These are phyloP conservation scores for Penicillium sp. DNA, from an alignment of 2,329 filamentous ascomycete species.

Conservation along the genomic window DNA sequence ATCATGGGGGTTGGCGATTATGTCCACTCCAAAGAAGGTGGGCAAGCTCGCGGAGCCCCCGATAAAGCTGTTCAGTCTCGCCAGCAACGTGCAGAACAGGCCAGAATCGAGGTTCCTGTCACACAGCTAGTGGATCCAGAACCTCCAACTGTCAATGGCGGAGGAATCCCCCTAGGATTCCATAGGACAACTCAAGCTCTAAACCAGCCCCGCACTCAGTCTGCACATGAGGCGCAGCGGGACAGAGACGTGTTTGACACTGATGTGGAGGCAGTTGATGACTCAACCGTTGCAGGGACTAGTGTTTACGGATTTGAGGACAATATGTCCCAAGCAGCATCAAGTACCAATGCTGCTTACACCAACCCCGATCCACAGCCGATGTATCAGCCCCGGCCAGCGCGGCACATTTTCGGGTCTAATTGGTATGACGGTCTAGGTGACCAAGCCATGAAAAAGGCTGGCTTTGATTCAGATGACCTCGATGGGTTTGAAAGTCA, in stretches of 20 bases:
- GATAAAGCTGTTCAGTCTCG: constrained; percentile 30
- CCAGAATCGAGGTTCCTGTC: constrained; percentile 35
- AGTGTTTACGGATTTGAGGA: constrained; percentile 41
- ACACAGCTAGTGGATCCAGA: constrained; percentile 26
- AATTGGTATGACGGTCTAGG: constrained; percentile 37
- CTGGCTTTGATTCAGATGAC: constrained; percentile 40
- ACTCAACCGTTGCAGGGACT: constrained; percentile 42
- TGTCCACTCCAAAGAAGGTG: constrained; percentile 40
- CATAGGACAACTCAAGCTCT: constrained; percentile 20
- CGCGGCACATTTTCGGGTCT: constrained; percentile 27
- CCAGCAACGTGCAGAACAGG: constrained; percentile 36
- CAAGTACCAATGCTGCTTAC: constrained; percentile 20
- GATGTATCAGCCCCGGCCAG: constrained; percentile 26
- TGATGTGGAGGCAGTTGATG: constrained; percentile 45
- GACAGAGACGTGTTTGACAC: constrained; percentile 45
- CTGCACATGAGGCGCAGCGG: constrained; percentile 10
- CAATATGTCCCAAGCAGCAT: constrained; percentile 24
- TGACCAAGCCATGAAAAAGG: constrained; percentile 36
- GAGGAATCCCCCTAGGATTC: constrained; percentile 12
- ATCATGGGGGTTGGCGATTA: constrained; percentile 46
- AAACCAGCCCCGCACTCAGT: constrained; percentile 12
- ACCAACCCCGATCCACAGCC: constrained; percentile 22
- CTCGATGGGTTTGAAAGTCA: constrained; percentile 32
- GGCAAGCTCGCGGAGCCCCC: constrained; percentile 28
- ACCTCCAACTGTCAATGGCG: constrained; percentile 17